Percentiles rank a stretch among this genome's conserved stretches.
Evolutionary conservation across 179 eudicot species (phyloP).

Genomic region (Kewa caespitosa): DNA sequence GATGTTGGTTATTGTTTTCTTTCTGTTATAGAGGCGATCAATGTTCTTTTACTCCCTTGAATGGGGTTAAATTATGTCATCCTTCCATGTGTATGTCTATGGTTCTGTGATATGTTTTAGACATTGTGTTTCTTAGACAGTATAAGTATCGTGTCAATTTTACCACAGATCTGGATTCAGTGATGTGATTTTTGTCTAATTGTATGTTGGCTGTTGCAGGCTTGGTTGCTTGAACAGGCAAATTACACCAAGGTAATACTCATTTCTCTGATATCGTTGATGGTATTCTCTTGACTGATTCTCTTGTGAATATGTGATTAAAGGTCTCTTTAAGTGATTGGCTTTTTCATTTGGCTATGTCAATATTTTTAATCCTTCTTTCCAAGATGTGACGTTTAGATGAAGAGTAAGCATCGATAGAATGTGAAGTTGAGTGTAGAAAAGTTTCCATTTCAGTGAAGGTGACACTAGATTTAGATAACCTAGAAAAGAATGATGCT

Average conservation of each 20-base stretch:
- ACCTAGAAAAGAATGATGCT: too few species aligned
- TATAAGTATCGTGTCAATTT: background rate
- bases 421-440: too few species aligned
- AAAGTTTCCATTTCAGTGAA: too few species aligned
- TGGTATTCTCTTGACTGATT: background rate
- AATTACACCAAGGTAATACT: constrained; percentile 72
- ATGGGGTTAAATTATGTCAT: background rate
- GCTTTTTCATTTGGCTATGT: background rate
- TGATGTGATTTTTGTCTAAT: constrained; percentile 5
- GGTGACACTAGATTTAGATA: too few species aligned
- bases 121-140: background rate
- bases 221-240: constrained; percentile 76
- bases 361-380: background rate
- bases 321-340: background rate
- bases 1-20: background rate
- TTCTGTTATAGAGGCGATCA: background rate
- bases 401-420: too few species aligned
- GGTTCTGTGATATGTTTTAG: background rate
- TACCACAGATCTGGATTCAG: constrained; percentile 3
- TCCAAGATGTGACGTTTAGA: background rate
- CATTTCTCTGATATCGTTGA: background rate
- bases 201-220: constrained; percentile 39
- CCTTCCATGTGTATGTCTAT: background rate
- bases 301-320: background rate
- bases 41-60: background rate